Evolutionary conservation across 2,329 filamentous ascomycete species (phyloP), one percentile per base, ranked within the genome.

Genomic region (Arthrobotrys megalospora): DNA sequence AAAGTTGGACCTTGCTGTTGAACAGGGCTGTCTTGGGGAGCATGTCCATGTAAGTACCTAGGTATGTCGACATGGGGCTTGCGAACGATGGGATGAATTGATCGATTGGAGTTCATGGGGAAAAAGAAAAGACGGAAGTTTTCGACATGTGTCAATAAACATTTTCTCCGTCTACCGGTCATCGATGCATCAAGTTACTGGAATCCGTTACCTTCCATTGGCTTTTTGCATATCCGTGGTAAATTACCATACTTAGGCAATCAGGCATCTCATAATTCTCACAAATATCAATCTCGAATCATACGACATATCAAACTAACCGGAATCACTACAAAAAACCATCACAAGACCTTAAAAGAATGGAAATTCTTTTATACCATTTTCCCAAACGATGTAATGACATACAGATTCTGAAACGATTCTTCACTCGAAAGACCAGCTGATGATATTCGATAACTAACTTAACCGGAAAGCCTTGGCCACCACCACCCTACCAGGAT

Each of bases 1-100:
- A 75, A 75, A 75, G 52, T 75, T 63, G 70, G 24, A 24, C 60
- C 55, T 60, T 43, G 41, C 24, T 32, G 34, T 12, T 36, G 21
- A 21, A 11, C 21, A 55, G 66, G 34, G 41, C 47, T 68, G 47
- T 16, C 19, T 60, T 38, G 3, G 32, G 36, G 16, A 28, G 16
- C n/a, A 24, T 60, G 34, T 60, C 55, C 55, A 16, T 50, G 60
- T 45, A 64, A 3, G 16, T n/a, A n/a, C n/a, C n/a, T n/a, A n/a
- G n/a, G n/a, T 34, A 48, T 48, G 41, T 48, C 38, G 38, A 38
- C 41, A 64, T 64, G 45, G 58, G 21, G 6, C 24, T 34, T 19
- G 21, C n/a, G 19, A 32, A 58, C 32, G 60, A 50, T 64, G 41
- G 45, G 60, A 64, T 64, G 60, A 50, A 50, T 36, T 41, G 60